Evolutionary conservation across 306 rosid species (phyloP).

Genomic region (Pterocarpus santalinus): DNA sequence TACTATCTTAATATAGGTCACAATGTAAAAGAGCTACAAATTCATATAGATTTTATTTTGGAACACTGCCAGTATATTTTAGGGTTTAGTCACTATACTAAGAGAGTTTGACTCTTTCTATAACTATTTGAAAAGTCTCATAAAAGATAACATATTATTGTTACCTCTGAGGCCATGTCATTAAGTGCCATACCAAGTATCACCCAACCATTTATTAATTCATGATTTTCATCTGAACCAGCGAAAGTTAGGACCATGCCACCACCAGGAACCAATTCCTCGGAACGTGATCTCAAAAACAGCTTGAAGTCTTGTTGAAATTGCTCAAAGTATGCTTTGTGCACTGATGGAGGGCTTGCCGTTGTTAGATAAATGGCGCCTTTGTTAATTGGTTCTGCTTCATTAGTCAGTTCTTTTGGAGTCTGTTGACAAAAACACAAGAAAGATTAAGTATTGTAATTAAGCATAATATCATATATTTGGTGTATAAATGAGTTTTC

Average conservation of each 20-base stretch:
- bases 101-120: no score
- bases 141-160: no score
- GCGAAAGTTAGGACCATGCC: slow-evolving; percentile 44
- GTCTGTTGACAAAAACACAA: neutral
- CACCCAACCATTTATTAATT: slow-evolving; percentile 27
- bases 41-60: no score
- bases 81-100: no score
- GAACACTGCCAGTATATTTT: no score
- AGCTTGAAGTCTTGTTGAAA: slow-evolving; percentile 51
- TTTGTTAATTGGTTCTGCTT: no score
- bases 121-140: no score
- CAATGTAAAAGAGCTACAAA: no score
- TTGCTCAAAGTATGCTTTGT: slow-evolving; percentile 46
- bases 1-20: no score
- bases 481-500: no score
- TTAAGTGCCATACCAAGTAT: slow-evolving; percentile 48
- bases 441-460: neutral
- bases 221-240: slow-evolving; percentile 40
- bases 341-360: slow-evolving; percentile 50
- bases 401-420: neutral
- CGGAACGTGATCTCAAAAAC: slow-evolving; percentile 51
- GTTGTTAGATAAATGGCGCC: neutral
- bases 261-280: slow-evolving; percentile 57
- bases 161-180: slow-evolving; percentile 52
- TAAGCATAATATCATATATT: no score